Base-by-base conservation (phyloP, 345 rosid genomes). In the Aquilaria malaccensis region DNA sequence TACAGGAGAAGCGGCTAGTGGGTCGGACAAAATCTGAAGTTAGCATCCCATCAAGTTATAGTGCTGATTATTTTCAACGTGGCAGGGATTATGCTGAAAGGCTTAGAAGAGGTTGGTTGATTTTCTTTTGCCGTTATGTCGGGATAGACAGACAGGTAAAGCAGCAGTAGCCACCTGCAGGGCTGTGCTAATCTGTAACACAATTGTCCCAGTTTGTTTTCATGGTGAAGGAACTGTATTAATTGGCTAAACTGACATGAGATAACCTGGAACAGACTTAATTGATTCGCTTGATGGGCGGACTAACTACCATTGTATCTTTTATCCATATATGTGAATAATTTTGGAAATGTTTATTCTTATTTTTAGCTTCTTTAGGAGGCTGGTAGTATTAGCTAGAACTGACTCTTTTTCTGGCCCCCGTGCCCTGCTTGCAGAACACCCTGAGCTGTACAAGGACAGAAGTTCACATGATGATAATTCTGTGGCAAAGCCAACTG, bases 31-130 rank as follows among this genome's bases (percentile, higher is more conserved):
- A 85, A 69, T 82, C 95, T 2, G 96, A 90, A 48, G 66, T 79
- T 67, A 90, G 68, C 71, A 88, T 90, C 56, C 99, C 97, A 2
- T 72, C 99, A 61, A 93, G 97, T 81, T 93, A 84, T 45, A 93
- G 99, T 74, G 99, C 97, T 7, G 99, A 93, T 72, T 93, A 85
- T 69, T 89, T 92, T 81, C 96, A 92, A 47, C 93, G 93, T 1
- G 96, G 95, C 62, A 80, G 75, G 76, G 98, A 92, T 70, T 92
- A 92, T 57, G 96, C 98, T 51, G 97, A 89, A 59, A 92, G 83
- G 71, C 95, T 92, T 61, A 82, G 99, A 80, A 86, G 88, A 88
- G 95, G 96, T 93, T 70, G 63, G 59, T 74, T 52, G 31, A 10
- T 66, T 55, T 46, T 49, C 33, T 49, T 32, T 22, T 15, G 30